Base-by-base conservation (phyloP, 805 yeast species). In the Barnettozyma pratensis region DNA sequence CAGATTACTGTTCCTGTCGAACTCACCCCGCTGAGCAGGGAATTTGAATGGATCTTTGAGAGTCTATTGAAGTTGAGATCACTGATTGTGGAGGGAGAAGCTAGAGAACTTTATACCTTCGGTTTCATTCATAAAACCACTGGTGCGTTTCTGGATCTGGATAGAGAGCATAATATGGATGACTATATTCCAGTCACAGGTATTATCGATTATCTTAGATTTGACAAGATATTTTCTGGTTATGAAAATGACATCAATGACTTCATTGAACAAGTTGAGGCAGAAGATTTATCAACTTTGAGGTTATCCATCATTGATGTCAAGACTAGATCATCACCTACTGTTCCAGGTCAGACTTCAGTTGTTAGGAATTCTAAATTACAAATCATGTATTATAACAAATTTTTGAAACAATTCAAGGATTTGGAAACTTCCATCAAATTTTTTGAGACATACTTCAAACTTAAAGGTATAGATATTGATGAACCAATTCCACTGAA, bases 381-480 rank as follows among this genome's bases (percentile, higher is more conserved):
- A n/a, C 94, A 86, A 65, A 80, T 83, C 4, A 72, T 73, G 65
- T 75, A 80, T 53, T 86, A 86, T 60, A 67, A 78, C 25, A 63
- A 69, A 39, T 71, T 85, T 45, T 54, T 83, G 6, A 74, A 69
- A 25, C 49, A 64, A 2, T 54, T 81, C 34, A 61, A 63, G 4
- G 27, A 41, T 5, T 19, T 47, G 6, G 44, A 48, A 28, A 49
- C 61, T 39, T 54, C 61, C 2, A 40, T 51, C 0, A 51, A 57
- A 12, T 67, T 78, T 0, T 80, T 77, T 58, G 48, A 63, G 2
- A 67, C 69, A 28, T 81, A 81, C 59, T 74, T 79, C 8, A 48
- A 49, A n/a, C 60, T 72, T 37, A 70, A 85, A 52, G 70, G 69
- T 0, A 53, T 78, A 6, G 75, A 78, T 54, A 59, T 79, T 0